These are phyloP conservation scores for Tylopilus balloui DNA, from an alignment of 768 basidiomycete species.

Conservation along the genomic window DNA sequence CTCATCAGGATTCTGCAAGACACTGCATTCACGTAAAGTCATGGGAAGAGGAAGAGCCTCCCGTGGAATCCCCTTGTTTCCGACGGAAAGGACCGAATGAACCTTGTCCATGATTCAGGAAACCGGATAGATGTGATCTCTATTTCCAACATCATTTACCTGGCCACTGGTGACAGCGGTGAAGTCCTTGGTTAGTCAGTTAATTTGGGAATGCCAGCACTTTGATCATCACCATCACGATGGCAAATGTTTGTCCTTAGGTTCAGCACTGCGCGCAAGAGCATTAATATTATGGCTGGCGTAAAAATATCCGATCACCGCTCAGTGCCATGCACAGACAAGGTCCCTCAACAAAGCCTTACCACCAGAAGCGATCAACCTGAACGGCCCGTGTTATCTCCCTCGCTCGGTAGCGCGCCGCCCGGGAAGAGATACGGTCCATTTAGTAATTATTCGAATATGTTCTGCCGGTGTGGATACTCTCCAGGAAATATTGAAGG, in stretches of 20 bases:
- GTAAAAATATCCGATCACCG: slow-evolving; percentile 7
- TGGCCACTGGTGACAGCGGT: slow-evolving; percentile 1
- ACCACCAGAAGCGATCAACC: not conserved
- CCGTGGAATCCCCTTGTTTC: slow-evolving; percentile 3
- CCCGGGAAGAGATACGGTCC: not conserved
- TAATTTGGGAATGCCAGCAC: slow-evolving; percentile 4
- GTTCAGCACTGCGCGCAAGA: not conserved
- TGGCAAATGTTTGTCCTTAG: not conserved
- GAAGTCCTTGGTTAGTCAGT: slow-evolving; percentile 5
- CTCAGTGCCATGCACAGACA: slow-evolving; percentile 3
- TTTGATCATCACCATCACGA: slow-evolving; percentile 1
- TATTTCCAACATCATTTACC: not conserved
- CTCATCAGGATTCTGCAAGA: not conserved
- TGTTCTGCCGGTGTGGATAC: not conserved
- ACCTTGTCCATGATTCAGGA: not conserved
- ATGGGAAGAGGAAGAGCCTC: not conserved
- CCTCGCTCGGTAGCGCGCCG: too few relatives aligned
- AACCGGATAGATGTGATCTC: not conserved
- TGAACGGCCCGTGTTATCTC: too few relatives aligned
- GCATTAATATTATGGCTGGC: not conserved
- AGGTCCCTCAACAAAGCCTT: not conserved
- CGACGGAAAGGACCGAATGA: not conserved
- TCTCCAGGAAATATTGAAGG: not conserved
- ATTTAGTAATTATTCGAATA: not conserved
- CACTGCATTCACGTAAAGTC: slow-evolving; percentile 2